These are phyloP conservation scores for Trichoderma lentiforme DNA, from an alignment of 2,329 filamentous ascomycete genomes.

Conservation along the genomic window DNA sequence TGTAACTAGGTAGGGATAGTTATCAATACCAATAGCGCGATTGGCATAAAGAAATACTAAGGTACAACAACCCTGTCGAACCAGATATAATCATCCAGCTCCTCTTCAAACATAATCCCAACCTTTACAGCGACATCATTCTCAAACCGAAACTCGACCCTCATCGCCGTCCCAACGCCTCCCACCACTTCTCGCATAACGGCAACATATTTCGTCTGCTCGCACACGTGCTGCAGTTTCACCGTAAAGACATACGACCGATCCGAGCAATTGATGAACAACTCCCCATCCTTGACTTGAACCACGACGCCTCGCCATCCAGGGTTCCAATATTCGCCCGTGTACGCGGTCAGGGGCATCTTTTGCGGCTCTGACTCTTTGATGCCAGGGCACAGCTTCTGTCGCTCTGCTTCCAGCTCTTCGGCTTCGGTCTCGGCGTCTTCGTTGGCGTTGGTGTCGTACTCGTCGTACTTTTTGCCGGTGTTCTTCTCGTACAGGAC, in stretches of 20 bases:
- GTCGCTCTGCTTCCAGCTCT: background rate
- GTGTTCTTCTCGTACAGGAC: background rate
- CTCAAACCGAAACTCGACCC: constrained; percentile 23
- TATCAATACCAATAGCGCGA: background rate
- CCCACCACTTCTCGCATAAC: constrained; percentile 10
- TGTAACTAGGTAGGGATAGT: background rate
- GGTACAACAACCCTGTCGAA: background rate
- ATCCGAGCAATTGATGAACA: constrained; percentile 29
- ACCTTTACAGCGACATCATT: background rate
- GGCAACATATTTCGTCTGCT: constrained; percentile 23
- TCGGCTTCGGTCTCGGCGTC: background rate
- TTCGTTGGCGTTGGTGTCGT: background rate
- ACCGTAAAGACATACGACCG: constrained; percentile 29
- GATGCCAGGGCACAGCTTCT: background rate
- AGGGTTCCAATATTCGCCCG: constrained; percentile 26
- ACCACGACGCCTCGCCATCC: constrained; percentile 28
- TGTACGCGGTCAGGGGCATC: constrained; percentile 20
- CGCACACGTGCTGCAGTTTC: constrained; percentile 20
- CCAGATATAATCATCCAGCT: constrained; percentile 10
- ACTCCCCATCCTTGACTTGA: constrained; percentile 17
- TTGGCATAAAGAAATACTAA: background rate
- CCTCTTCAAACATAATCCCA: background rate
- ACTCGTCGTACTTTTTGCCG: background rate
- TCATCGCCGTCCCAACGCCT: constrained; percentile 1
- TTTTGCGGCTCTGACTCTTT: constrained; percentile 3